A percentile compares a stretch with the other conserved stretches of the same genome.
phyloP scores from a whole-genome alignment of 2,329 filamentous ascomycete genomes.

The Fusarium verticillioides region DNA sequence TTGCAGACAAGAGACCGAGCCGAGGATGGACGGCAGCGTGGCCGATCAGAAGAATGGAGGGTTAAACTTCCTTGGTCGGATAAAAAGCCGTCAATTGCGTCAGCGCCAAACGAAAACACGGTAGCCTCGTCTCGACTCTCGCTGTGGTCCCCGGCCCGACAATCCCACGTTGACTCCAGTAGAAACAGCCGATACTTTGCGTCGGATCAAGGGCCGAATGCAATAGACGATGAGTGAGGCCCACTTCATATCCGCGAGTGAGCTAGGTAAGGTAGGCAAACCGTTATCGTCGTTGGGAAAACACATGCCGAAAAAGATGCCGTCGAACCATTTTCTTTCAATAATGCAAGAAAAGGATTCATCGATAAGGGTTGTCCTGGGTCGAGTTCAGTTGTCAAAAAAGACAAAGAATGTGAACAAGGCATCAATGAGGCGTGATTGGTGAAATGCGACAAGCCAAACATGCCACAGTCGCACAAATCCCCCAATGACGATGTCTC shows the following conservation, averaged over 20 bases:
- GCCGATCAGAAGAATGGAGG: constrained; percentile 1
- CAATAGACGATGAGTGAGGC: constrained; percentile 7
- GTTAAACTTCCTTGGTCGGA: background rate
- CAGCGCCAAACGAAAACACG: constrained; percentile 10
- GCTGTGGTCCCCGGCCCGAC: constrained; percentile 7
- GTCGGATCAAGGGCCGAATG: constrained; percentile 17
- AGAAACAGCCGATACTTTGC: background rate
- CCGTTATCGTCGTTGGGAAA: constrained; percentile 12
- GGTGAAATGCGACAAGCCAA: constrained; percentile 12
- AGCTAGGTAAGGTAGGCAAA: background rate
- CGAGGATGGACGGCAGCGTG: background rate
- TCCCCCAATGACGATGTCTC: background rate
- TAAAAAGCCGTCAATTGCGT: constrained; percentile 1
- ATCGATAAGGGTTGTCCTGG: constrained; percentile 11
- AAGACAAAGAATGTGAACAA: constrained; percentile 24
- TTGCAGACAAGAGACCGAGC: constrained; percentile 22
- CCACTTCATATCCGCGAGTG: constrained; percentile 18
- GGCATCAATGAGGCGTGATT: constrained; percentile 6
- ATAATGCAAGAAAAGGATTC: constrained; percentile 9
- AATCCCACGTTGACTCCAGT: background rate
- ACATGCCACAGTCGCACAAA: constrained; percentile 25
- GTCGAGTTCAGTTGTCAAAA: constrained; percentile 11
- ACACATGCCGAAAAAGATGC: constrained; percentile 29
- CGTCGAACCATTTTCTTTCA: constrained; percentile 35
- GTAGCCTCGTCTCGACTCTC: background rate